Evolutionary conservation across 495 filamentous ascomycete species (phyloP).

Genomic region (Trichoderma virens): DNA sequence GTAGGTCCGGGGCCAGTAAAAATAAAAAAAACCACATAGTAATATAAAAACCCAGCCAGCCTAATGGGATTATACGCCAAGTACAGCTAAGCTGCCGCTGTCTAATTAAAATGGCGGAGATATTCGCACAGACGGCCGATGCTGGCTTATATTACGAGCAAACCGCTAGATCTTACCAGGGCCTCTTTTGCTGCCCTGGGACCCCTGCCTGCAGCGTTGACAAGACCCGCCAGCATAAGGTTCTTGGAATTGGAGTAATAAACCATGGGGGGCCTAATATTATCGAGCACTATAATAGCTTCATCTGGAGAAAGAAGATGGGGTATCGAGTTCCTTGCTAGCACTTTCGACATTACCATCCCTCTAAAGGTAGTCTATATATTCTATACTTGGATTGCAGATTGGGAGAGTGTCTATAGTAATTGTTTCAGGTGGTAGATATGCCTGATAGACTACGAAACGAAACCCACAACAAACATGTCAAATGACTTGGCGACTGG

Average conservation of each 20-base stretch:
- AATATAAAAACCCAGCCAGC: neutral
- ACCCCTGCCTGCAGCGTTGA: neutral
- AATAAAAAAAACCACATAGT: neutral
- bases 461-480: too few relatives aligned
- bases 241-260: neutral
- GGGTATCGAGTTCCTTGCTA: too few relatives aligned
- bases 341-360: neutral
- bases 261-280: neutral
- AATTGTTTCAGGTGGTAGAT: neutral
- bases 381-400: neutral
- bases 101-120: neutral
- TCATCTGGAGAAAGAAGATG: too few relatives aligned
- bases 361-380: neutral
- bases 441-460: neutral
- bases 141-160: neutral
- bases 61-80: neutral
- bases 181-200: neutral
- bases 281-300: neutral
- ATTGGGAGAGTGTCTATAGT: neutral
- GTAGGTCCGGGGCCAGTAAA: neutral
- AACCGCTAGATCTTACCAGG: neutral
- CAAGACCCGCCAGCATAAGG: neutral
- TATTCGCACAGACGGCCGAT: neutral
- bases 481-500: too few relatives aligned
- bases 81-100: neutral